phyloP scores from a whole-genome alignment of 345 rosid genomes.

The Durio zibethinus region DNA sequence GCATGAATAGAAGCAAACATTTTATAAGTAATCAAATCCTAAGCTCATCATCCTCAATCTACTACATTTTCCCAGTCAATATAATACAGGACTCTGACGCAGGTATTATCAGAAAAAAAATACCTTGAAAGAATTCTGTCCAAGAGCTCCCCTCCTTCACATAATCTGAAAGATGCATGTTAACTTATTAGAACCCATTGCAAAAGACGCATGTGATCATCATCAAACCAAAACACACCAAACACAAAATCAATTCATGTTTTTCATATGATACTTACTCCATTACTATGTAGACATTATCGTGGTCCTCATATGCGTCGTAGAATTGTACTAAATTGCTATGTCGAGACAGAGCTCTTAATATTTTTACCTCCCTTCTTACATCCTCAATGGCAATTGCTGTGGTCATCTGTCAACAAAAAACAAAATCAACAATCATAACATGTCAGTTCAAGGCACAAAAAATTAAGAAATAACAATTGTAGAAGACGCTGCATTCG shows the following conservation, averaged over 20 bases:
- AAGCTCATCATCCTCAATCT: slow-evolving; percentile 9
- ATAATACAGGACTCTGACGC: background rate
- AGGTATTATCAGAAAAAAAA: background rate
- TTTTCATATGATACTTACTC: slow-evolving; percentile 58
- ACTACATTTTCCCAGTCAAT: background rate
- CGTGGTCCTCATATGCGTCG: slow-evolving; percentile 86
- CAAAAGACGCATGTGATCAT: background rate
- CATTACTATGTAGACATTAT: slow-evolving; percentile 89
- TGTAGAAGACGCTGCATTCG: background rate
- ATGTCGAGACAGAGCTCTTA: slow-evolving; percentile 88
- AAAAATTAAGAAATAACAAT: background rate
- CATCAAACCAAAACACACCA: background rate
- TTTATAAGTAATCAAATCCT: slow-evolving; percentile 5
- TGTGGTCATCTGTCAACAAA: slow-evolving; percentile 76
- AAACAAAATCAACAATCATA: slow-evolving; percentile 4
- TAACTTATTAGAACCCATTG: background rate
- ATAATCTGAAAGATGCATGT: slow-evolving; percentile 53
- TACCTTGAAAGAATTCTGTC: slow-evolving; percentile 98
- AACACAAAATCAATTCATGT: background rate
- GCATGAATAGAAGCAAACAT: slow-evolving; percentile 19
- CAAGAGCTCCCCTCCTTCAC: slow-evolving; percentile 97
- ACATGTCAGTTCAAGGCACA: background rate
- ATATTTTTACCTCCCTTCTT: slow-evolving; percentile 91
- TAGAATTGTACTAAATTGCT: slow-evolving; percentile 73
- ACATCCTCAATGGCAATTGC: slow-evolving; percentile 98